Percentiles rank a stretch among this genome's conserved stretches.
These are phyloP conservation scores for Aeschynomene evenia DNA, from an alignment of 306 rosid species.

Conservation along the genomic window DNA sequence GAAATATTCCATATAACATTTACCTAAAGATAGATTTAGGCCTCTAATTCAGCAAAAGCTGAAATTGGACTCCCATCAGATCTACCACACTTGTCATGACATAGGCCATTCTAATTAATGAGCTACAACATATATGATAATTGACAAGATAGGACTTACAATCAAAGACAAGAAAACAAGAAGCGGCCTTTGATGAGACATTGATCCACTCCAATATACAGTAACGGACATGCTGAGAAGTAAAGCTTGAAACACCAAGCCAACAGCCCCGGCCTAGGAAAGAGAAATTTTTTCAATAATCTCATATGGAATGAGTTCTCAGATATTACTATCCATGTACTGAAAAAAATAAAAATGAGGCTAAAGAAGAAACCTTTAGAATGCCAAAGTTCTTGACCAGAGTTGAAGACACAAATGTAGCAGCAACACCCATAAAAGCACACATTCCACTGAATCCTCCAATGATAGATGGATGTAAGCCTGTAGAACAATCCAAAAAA, in stretches of 20 bases:
- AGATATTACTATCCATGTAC: not conserved
- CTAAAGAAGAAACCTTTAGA: conserved; percentile 59
- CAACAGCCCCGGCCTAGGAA: conserved; percentile 91
- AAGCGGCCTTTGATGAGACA: conserved; percentile 71
- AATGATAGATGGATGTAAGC: conserved; percentile 77
- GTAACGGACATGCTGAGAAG: conserved; percentile 87
- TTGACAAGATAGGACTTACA: conserved; percentile 52
- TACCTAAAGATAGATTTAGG: not conserved
- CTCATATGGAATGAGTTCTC: not conserved
- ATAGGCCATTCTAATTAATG: not conserved
- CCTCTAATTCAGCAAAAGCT: conserved; percentile 9
- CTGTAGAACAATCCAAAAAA: conserved; percentile 43
- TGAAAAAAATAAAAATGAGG: not conserved
- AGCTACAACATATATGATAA: conserved; percentile 12
- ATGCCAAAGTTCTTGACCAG: conserved; percentile 79
- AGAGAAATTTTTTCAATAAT: conserved; percentile 12
- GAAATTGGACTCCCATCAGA: conserved; percentile 10
- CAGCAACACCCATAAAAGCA: conserved; percentile 96
- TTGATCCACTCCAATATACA: conserved; percentile 75
- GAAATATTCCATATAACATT: conserved; percentile 2
- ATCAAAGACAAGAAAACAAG: conserved; percentile 75
- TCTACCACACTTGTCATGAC: not conserved
- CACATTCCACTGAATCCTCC: conserved; percentile 93
- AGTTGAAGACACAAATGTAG: conserved; percentile 85
- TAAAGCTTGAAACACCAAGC: conserved; percentile 87